Evolutionary conservation across 2,329 filamentous ascomycete species (phyloP).

Genomic region (Penicillium sp.): DNA sequence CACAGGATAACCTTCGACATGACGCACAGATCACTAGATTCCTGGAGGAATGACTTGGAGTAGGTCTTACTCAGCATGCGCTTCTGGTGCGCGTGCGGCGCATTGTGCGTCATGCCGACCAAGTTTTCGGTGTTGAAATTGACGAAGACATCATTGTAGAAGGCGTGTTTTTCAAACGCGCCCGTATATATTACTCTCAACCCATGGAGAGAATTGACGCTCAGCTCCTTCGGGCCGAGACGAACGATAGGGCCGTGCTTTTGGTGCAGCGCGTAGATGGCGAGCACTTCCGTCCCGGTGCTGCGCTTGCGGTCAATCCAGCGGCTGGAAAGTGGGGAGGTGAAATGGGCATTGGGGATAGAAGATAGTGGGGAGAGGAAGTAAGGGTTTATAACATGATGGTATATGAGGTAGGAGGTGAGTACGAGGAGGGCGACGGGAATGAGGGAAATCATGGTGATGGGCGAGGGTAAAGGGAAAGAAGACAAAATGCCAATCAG

Average conservation of each 20-base stretch:
- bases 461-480: neutral
- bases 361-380: slow-evolving; percentile 59
- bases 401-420: slow-evolving; percentile 18
- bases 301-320: slow-evolving; percentile 65
- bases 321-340: slow-evolving; percentile 56
- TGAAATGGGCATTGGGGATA: slow-evolving; percentile 65
- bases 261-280: slow-evolving; percentile 57
- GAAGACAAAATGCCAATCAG: slow-evolving; percentile 4
- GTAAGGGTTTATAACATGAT: slow-evolving; percentile 27
- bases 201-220: slow-evolving; percentile 61
- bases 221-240: slow-evolving; percentile 63
- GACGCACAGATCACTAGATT: slow-evolving; percentile 53
- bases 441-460: slow-evolving; percentile 10
- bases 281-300: slow-evolving; percentile 56
- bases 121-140: slow-evolving; percentile 64
- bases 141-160: slow-evolving; percentile 64
- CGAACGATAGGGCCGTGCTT: slow-evolving; percentile 59
- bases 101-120: slow-evolving; percentile 62
- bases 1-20: slow-evolving; percentile 59
- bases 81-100: slow-evolving; percentile 65
- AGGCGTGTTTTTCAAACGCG: slow-evolving; percentile 66
- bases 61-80: slow-evolving; percentile 73
- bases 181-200: slow-evolving; percentile 62
- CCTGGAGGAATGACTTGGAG: slow-evolving; percentile 68
- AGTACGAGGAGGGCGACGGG: slow-evolving; percentile 15